Conservation (phyloP, 371 early-diverging fungal species). For the Capillidium heterosporum region DNA sequence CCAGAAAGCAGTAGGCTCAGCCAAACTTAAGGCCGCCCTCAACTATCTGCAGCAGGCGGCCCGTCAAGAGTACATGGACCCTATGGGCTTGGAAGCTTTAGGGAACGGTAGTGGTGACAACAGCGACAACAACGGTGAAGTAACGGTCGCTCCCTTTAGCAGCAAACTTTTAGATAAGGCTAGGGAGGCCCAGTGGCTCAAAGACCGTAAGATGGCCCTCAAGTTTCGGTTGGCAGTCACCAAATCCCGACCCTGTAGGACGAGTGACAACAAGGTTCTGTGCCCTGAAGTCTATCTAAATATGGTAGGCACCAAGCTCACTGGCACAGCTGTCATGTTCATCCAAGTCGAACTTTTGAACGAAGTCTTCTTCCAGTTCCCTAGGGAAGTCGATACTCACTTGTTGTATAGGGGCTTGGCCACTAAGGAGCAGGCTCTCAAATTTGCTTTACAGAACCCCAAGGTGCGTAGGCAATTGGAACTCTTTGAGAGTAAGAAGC, state of each 20-base stretch:
- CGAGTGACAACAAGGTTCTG: slow-evolving; percentile 54
- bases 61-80: slow-evolving; percentile 8
- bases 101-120: no score
- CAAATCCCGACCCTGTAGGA: slow-evolving; percentile 55
- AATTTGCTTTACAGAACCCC: slow-evolving; percentile 85
- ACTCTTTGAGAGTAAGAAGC: slow-evolving; percentile 60
- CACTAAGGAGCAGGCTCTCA: slow-evolving; percentile 44
- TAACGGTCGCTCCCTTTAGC: slow-evolving; percentile 23
- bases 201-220: slow-evolving; percentile 52
- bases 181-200: slow-evolving; percentile 49
- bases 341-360: slow-evolving; percentile 88
- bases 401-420: slow-evolving; percentile 43
- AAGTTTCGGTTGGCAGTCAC: slow-evolving; percentile 62
- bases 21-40: slow-evolving; percentile 69
- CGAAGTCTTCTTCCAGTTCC: slow-evolving; percentile 94
- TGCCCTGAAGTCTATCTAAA: slow-evolving; percentile 87
- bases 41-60: slow-evolving; percentile 33
- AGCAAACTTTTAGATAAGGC: slow-evolving; percentile 63
- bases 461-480: slow-evolving; percentile 62
- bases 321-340: slow-evolving; percentile 87
- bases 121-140: slow-evolving; percentile 9
- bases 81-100: not conserved
- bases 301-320: slow-evolving; percentile 79
- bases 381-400: slow-evolving; percentile 78
- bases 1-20: slow-evolving; percentile 53